These are phyloP conservation scores for Saccharomycopsis hybrid DNA, from an alignment of 1,139 yeast species.

Conservation along the genomic window DNA sequence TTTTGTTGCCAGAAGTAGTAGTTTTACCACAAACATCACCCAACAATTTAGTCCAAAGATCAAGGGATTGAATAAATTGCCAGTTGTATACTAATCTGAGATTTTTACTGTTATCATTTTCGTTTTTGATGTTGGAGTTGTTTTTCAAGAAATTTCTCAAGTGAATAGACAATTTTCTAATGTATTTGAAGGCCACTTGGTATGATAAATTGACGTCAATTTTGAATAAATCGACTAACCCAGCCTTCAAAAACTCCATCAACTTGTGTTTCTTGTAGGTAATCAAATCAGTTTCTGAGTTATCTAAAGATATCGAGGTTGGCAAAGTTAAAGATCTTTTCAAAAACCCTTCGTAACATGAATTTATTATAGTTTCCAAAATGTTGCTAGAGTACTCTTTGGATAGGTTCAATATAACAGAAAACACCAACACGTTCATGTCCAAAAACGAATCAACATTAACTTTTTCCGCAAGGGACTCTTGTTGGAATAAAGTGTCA, in stretches of 20 bases:
- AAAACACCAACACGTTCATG: slow-evolving; percentile 19
- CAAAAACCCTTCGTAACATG: slow-evolving; percentile 16
- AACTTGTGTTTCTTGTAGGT: slow-evolving; percentile 24
- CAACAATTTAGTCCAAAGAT: slow-evolving; percentile 93
- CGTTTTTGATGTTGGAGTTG: slow-evolving; percentile 60
- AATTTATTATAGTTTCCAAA: slow-evolving; percentile 17
- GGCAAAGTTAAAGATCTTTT: slow-evolving; percentile 18
- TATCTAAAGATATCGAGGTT: slow-evolving; percentile 17
- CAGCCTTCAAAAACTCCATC: slow-evolving; percentile 71
- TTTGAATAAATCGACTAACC: slow-evolving; percentile 66
- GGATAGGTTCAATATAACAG: slow-evolving; percentile 19
- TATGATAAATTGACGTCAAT: slow-evolving; percentile 70
- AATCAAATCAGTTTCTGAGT: slow-evolving; percentile 16
- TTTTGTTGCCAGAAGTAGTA: slow-evolving; percentile 48
- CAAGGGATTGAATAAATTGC: slow-evolving; percentile 94
- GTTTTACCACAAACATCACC: slow-evolving; percentile 56
- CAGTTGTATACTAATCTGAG: slow-evolving; percentile 72
- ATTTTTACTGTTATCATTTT: slow-evolving; percentile 43
- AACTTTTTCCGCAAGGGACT: background rate
- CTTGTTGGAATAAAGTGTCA: too few species aligned
- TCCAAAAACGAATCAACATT: slow-evolving; percentile 18
- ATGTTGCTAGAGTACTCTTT: slow-evolving; percentile 19
- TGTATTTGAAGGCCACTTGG: slow-evolving; percentile 85
- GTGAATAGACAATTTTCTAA: slow-evolving; percentile 91
- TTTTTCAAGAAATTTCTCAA: slow-evolving; percentile 74